Conservation (phyloP, 768 basidiomycete species). For the Mycena chlorophos region DNA sequence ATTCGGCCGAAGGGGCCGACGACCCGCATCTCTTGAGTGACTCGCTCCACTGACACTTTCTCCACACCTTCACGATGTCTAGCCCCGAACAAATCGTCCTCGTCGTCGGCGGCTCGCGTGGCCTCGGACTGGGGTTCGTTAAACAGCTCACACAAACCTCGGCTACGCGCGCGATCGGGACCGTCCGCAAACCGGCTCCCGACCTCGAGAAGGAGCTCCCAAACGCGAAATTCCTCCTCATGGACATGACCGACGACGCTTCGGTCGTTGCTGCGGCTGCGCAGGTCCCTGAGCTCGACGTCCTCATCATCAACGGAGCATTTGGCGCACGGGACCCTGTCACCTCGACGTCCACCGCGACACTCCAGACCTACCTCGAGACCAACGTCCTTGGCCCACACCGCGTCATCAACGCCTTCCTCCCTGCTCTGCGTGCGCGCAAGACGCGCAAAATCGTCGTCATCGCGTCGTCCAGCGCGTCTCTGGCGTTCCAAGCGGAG, state of each 20-base stretch:
- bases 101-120: slow-evolving; percentile 24
- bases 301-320: slow-evolving; percentile 21
- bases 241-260: slow-evolving; percentile 18
- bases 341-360: slow-evolving; percentile 9
- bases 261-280: slow-evolving; percentile 13
- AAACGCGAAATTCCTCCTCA: slow-evolving; percentile 8
- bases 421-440: slow-evolving; percentile 22
- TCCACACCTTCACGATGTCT: no score
- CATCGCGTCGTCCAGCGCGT: slow-evolving; percentile 22
- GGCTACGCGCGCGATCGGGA: slow-evolving; percentile 11
- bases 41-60: no score
- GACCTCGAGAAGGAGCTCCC: slow-evolving; percentile 1
- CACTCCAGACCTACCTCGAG: slow-evolving; percentile 12
- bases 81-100: slow-evolving; percentile 22
- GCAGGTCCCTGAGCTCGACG: slow-evolving; percentile 19
- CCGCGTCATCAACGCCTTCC: slow-evolving; percentile 21
- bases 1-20: no score
- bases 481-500: slow-evolving; percentile 14
- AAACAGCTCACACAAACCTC: slow-evolving; percentile 12
- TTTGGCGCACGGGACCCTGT: slow-evolving; percentile 19
- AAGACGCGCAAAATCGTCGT: slow-evolving; percentile 19
- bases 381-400: slow-evolving; percentile 22
- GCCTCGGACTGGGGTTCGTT: slow-evolving; percentile 18
- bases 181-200: slow-evolving; percentile 3
- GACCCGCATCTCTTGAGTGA: no score